These are phyloP conservation scores for Datura wrightii DNA, from an alignment of 257 asterid genomes.

Conservation along the genomic window DNA sequence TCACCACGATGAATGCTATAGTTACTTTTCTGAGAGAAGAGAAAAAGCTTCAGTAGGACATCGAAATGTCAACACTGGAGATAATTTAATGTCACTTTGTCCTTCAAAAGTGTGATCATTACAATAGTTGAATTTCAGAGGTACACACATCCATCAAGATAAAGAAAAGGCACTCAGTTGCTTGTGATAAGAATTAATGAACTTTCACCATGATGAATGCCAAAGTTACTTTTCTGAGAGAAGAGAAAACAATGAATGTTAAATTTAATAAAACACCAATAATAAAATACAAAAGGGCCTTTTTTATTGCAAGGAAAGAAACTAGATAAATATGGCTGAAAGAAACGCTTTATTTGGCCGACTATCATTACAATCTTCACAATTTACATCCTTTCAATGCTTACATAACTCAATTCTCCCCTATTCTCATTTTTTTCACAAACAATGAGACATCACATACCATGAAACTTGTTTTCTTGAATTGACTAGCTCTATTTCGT, in stretches of 20 bases:
- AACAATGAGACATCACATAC: neutral
- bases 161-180: neutral
- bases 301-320: neutral
- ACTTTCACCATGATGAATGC: neutral
- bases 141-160: neutral
- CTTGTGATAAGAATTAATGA: neutral
- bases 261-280: neutral
- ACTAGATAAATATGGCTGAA: neutral
- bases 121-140: neutral
- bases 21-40: neutral
- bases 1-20: neutral
- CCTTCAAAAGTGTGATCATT: neutral
- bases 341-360: neutral
- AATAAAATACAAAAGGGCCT: neutral
- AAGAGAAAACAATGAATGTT: neutral
- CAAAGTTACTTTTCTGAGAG: neutral
- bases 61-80: neutral
- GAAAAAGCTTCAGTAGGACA: neutral
- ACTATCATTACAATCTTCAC: neutral
- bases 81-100: neutral
- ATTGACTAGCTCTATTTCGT: conserved; percentile 1
- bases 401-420: neutral
- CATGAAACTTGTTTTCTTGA: neutral
- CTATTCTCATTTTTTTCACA: neutral
- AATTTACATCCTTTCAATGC: neutral